These are phyloP conservation scores for Fraxinus paxiana DNA, from an alignment of 305 asterid genomes.

Conservation along the genomic window DNA sequence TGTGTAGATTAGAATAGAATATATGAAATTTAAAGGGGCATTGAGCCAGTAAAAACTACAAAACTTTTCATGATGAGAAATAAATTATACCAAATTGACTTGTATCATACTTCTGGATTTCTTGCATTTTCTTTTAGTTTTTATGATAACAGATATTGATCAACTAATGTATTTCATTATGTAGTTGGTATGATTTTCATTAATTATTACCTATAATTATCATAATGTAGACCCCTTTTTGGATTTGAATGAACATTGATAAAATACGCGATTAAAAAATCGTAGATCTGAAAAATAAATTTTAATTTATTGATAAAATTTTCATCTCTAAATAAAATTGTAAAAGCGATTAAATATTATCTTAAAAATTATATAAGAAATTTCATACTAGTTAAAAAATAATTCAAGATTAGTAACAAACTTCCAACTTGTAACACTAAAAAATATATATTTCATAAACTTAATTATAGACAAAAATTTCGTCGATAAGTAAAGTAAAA, in stretches of 20 bases:
- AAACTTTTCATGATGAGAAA: not conserved
- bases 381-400: no score
- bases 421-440: not conserved
- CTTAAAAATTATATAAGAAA: not conserved
- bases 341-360: no score
- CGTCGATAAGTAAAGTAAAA: not conserved
- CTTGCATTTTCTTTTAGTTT: not conserved
- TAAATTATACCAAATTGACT: not conserved
- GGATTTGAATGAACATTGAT: not conserved
- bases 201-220: not conserved
- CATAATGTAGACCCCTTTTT: not conserved
- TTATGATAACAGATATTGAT: not conserved
- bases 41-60: not conserved
- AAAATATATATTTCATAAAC: not conserved
- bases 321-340: not conserved
- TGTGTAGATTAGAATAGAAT: not conserved
- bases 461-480: not conserved
- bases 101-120: not conserved
- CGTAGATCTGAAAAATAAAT: no score
- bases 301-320: no score
- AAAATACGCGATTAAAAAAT: no score
- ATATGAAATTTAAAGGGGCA: not conserved
- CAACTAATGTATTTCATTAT: not conserved
- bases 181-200: not conserved
- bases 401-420: not conserved